Conservation (phyloP, 352 stramenopile species). For the Elongisporangium anandrum region DNA sequence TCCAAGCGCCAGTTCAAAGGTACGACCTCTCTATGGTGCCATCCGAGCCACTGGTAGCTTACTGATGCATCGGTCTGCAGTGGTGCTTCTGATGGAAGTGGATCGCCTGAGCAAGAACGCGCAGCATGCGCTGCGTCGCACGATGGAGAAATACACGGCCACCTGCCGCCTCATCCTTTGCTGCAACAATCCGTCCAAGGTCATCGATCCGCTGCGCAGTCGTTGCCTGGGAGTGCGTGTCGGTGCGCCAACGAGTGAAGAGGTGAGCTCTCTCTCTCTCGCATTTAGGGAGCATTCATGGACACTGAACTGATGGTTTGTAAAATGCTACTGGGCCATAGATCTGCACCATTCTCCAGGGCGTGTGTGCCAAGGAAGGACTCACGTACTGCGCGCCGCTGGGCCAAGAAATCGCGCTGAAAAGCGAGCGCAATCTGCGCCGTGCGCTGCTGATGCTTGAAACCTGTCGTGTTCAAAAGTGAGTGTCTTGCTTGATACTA, state of each 20-base stretch:
- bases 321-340: slow-evolving; percentile 20
- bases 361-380: slow-evolving; percentile 89
- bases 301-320: too few species aligned
- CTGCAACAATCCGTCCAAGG: slow-evolving; percentile 96
- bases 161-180: slow-evolving; percentile 97
- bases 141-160: slow-evolving; percentile 95
- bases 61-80: slow-evolving; percentile 15
- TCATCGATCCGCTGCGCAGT: slow-evolving; percentile 97
- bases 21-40: neutral
- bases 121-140: slow-evolving; percentile 96
- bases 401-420: slow-evolving; percentile 88
- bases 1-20: slow-evolving; percentile 72
- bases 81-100: slow-evolving; percentile 97
- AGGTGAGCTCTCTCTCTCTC: slow-evolving; percentile 39
- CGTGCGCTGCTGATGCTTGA: slow-evolving; percentile 98
- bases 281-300: too few species aligned
- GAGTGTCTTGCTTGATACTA: too few species aligned
- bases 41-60: slow-evolving; percentile 12
- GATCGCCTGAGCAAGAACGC: slow-evolving; percentile 97
- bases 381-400: slow-evolving; percentile 87
- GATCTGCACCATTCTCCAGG: slow-evolving; percentile 89
- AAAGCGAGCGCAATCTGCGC: slow-evolving; percentile 94
- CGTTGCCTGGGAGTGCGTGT: slow-evolving; percentile 95
- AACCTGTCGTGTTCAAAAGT: slow-evolving; percentile 85
- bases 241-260: slow-evolving; percentile 85